Evolutionary conservation across 2,329 filamentous ascomycete species (phyloP), one percentile per base, ranked within the genome.

Genomic region (Chrysoporthe cubensis): DNA sequence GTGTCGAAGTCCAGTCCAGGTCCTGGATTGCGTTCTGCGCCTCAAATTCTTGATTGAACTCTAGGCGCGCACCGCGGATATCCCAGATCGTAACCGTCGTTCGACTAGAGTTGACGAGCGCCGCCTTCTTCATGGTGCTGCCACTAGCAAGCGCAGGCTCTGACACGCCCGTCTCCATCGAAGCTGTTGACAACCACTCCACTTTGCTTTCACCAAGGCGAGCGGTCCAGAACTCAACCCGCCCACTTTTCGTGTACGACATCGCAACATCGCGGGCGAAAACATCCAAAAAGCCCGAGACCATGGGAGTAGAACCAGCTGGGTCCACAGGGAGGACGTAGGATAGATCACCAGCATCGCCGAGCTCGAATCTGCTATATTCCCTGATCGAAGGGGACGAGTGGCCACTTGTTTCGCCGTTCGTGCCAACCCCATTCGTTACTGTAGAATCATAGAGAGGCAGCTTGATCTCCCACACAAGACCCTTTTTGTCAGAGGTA

Each of bases 1-100:
- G 93, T 0, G 94, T 97, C 3, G 92, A 95, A 0, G 94, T 95
- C 95, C 95, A 97, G 77, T 97, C 94, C 14, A 97, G 86, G 77
- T 97, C 94, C 71, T 91, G 89, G 52, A 97, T 93, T 6, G 85
- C 86, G 73, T 96, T 91, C 69, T 91, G 86, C 14, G 85, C 84
- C 71, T 90, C 86, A 71, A 94, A 96, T 42, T 88, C 85, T 73
- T 95, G 88, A 70, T 92, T 87, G 74, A 92, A 94, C 77, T 97
- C 94, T 6, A 97, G 84, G 70, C 93, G 90, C 1, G 90, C 90
- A 66, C 91, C 92, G 70, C 90, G 88, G 13, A 93, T 91, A 75
- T 97, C 94, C 95, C 94, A 97, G 62, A 97, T 97, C 0, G 92
- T 96, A 62, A 97, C 80, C 52, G 89, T 88, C 0, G 90, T 93